Evolutionary conservation across 2,329 filamentous ascomycete species (phyloP), one percentile per base, ranked within the genome.

Genomic region (Akanthomyces uredinophilus): DNA sequence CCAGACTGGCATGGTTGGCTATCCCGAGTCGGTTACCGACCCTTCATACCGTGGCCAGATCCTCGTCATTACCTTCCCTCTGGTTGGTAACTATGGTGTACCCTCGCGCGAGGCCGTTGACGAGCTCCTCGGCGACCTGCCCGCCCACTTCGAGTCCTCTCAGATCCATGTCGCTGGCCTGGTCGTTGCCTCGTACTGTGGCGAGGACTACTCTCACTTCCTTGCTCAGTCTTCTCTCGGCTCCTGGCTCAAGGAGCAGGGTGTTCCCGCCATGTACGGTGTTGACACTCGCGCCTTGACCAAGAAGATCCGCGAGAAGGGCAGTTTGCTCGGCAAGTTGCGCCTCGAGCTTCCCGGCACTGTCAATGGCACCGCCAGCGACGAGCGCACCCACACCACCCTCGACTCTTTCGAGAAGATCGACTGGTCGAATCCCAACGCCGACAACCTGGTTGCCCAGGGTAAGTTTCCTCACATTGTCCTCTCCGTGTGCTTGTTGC

Each of bases 1-100:
- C 81, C 94, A 98, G 84, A 99, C 95, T 63, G 95, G 95, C 77
- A 96, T 98, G 93, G 95, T 98, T 70, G 95, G 95, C 72, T 99
- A 99, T 75, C 93, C 95, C 47, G 95, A 99, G 82, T 96, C 89
- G 53, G 83, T 95, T 70, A 94, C 91, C 64, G 91, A 95, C 73
- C 91, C 91, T 68, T 94, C 91, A 55, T 94, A 95, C 78, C 88
- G 90, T 55, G 91, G 91, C 65, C 94, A 99, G 80, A 96, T 99
- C 70, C 84, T 99, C 69, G 93, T 98, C 77, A 87, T 98, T 71
- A 99, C 94, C 60, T 97, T 96, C 76, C 95, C 94, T 63, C 83
- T 98, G 44, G 90, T 96, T 64, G 94, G 94, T 75, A 99, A 98
- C 82, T 99, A 99, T 79, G 94, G 94, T 75, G 95, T 98, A 32